Conservation (phyloP, 2,329 filamentous ascomycete species). For the Colletotrichum lini region DNA sequence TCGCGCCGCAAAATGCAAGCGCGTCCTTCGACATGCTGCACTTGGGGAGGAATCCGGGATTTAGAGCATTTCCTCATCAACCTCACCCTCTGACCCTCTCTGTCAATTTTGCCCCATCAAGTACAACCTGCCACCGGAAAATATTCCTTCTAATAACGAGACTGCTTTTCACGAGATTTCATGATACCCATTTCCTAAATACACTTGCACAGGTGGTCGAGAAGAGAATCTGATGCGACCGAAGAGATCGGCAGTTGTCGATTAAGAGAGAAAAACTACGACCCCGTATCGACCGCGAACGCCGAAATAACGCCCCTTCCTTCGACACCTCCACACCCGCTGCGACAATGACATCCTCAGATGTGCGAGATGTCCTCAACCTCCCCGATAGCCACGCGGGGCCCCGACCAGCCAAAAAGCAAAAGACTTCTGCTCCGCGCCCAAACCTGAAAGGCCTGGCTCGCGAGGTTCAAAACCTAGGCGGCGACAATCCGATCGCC, state of each 20-base stretch:
- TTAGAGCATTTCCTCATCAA: neutral
- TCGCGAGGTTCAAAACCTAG: conserved; percentile 75
- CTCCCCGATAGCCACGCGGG: conserved; percentile 72
- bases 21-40: conserved; percentile 13
- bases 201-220: conserved; percentile 2
- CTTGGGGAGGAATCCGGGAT: conserved; percentile 6
- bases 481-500: conserved; percentile 76
- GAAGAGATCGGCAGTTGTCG: neutral
- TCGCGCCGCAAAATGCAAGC: conserved; percentile 26
- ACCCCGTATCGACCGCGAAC: conserved; percentile 13
- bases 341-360: conserved; percentile 77
- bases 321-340: conserved; percentile 27
- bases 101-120: neutral
- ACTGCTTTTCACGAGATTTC: neutral
- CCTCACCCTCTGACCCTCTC: neutral
- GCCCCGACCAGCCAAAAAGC: conserved; percentile 79
- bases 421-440: conserved; percentile 74
- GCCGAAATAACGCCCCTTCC: conserved; percentile 7
- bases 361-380: conserved; percentile 91
- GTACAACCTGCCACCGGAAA: neutral
- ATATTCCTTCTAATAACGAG: conserved; percentile 1
- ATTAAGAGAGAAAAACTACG: conserved; percentile 21
- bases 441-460: conserved; percentile 75
- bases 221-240: conserved; percentile 26
- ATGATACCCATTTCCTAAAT: conserved; percentile 26